Base-by-base conservation (phyloP, 2,329 filamentous ascomycete species). In the Trichoderma sp. region DNA sequence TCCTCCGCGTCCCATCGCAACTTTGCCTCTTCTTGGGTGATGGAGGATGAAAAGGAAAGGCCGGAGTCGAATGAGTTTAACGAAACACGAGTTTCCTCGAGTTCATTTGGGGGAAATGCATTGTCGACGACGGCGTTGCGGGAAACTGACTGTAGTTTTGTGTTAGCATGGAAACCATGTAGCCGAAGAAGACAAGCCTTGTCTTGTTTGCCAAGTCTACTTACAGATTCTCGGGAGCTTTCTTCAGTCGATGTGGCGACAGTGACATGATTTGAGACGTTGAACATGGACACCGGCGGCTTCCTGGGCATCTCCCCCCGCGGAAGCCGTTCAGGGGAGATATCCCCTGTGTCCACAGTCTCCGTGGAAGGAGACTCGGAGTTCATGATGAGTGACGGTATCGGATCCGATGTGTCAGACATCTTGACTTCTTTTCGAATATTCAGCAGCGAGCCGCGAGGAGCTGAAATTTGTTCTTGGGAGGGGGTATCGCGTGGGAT, bases 1-100 rank as follows among this genome's bases (percentile, higher is more conserved):
- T 78, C 77, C 4, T 83, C 81, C 0, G 82, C 79, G 69, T 83
- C 79, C 82, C 82, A 83, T 32, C 80, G 78, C 9, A 79, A 74
- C 67, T 82, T 82, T 15, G 82, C 80, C 61, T 83, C 81, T 73
- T 83, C 81, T 43, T 82, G 81, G 12, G 75, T 72, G 8, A 83
- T 74, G 0, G 79, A 81, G 1, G 81, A 83, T 2, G 76, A 77
- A 58, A 82, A 81, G 2, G 76, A 74, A 71, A 76, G 80, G 64
- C 75, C 80, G 13, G 80, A 81, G 30, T 78, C 77, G 4, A 79
- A 76, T 1, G 79, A 79, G 28, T 74, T 55, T 20, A 75, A 74
- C 2, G 80, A 81, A 6, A 76, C 74, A 1, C 80, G 80, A 1
- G 79, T 79, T 32, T 78, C 79, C 11, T 53, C 47, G 2, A 75